Base-by-base conservation (phyloP, 1,284 basidiomycete species). In the Rhizoctonia solani region DNA sequence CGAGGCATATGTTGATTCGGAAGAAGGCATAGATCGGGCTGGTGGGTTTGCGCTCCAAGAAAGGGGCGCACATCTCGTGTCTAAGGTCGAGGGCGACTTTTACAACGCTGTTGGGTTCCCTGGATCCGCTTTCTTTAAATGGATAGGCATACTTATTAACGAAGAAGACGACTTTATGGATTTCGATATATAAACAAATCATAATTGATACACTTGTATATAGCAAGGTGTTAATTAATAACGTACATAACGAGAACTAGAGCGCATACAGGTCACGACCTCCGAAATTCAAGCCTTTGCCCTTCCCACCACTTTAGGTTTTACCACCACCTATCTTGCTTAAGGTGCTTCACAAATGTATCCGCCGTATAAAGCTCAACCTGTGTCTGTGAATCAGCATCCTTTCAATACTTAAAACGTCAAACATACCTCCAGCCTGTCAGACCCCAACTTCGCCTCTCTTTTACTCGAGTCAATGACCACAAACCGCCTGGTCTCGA, bases 21-120 rank as follows among this genome's bases (percentile, higher is more conserved):
- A 88, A 0, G 96, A 99, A 77, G 96, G 96, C 0, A 76, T 89
- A 52, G 93, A 97, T 74, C 84, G 94, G 21, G 95, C 95, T 0
- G 96, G 95, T 3, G 96, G 96, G 0, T 98, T 98, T 75, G 94
- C 94, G 1, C 88, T 96, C 52, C 96, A 98, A 82, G 93, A 92
- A 71, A 66, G 78, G 70, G 95, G 93, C 0, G 89, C 88, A 1
- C 72, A 94, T 49, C 81, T 98, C 37, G 79, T 98, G 55, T 83
- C 89, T 53, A 88, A 89, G 72, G 85, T 98, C 30, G 90, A 97
- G 67, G 95, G 96, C 1, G 93, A 96, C 76, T 97, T 89, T 75
- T 85, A 92, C 74, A 98, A 98, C 74, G 89, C 93, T 3, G 93
- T 96, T 13, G 95, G 95, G 1, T 95, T 95, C 75, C 93, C 93